Base-by-base conservation (phyloP, 1,284 basidiomycete genomes). In the Ceratobasidium sp. region DNA sequence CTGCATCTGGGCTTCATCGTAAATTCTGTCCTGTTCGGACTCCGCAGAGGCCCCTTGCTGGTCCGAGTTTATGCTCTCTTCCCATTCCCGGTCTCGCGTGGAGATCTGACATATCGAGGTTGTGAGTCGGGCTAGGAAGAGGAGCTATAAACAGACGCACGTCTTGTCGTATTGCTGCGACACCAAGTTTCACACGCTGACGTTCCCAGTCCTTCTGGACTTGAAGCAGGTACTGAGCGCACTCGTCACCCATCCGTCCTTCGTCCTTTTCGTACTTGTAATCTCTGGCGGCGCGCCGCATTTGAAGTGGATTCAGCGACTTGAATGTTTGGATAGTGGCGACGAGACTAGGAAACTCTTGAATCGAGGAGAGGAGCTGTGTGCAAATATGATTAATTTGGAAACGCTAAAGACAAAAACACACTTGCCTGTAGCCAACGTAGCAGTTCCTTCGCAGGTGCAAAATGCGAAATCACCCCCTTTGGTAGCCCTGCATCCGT, bases 191-290 rank as follows among this genome's bases (percentile, higher is more conserved):
- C 40, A 96, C 87, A 33, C 93, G 84, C 79, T 92, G 89, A 73
- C 92, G 84, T 81, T 97, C 95, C 96, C 96, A 98, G 79, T 98
- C 96, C 77, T 93, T 93, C 80, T 97, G 95, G 12, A 98, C 83
- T 77, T 98, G 95, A 3, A 88, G 91, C 30, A 99, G 86, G 78
- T 98, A 98, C 81, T 97, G 94, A 59, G 87, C 83, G 78, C 96
- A 98, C 79, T 99, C 96, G 28, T 97, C 94, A 6, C 90, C 91
- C 93, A 99, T 97, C 74, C 86, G 86, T 1, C 87, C 85, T 81
- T 99, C 96, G 78, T 92, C 92, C 62, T 98, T 91, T 82, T 98
- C 96, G 79, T 94, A 98, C 76, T 92, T 91, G 82, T 99, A 99
- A 77, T 98, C 96, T 61, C 90, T 87, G 25, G 96, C 91, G 33